Evolutionary conservation across 176 grass and related monocot species (phyloP).

Genomic region (Hyparrhenia diplandra): DNA sequence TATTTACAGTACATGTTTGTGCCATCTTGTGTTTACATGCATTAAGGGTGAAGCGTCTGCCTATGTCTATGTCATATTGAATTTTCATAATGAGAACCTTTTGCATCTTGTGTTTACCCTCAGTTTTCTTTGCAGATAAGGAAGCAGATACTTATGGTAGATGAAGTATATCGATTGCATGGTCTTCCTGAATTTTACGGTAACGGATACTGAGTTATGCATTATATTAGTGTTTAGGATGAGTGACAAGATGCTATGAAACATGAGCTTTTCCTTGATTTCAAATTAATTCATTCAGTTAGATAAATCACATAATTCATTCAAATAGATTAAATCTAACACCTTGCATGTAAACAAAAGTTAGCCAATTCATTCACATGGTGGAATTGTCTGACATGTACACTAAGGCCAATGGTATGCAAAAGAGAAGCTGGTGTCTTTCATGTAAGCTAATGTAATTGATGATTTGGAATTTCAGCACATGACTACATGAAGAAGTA

Average conservation of each 20-base stretch:
- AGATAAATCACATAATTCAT: neutral
- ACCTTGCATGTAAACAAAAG: conserved; percentile 12
- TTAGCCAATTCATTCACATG: neutral
- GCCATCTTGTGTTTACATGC: neutral
- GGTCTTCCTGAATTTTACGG: conserved; percentile 95
- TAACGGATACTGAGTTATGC: conserved; percentile 29
- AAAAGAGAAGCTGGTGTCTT: neutral
- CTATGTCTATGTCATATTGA: neutral
- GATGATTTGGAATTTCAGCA: neutral
- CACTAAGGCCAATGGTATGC: neutral
- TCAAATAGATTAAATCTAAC: conserved; percentile 15
- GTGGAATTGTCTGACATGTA: neutral
- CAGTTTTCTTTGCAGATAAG: conserved; percentile 56
- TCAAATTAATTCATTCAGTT: neutral
- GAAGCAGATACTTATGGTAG: conserved; percentile 69
- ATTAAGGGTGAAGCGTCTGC: neutral
- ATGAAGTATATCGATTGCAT: conserved; percentile 89
- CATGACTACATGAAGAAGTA: conserved; percentile 2
- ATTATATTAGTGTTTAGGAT: neutral
- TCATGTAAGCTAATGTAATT: neutral
- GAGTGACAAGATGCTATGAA: neutral
- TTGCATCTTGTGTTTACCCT: neutral
- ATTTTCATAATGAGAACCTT: conserved; percentile 4
- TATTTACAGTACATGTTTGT: conserved; percentile 29
- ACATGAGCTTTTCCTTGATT: neutral